phyloP scores from a whole-genome alignment of 208 protist genomes.

The Leishmania aethiopica region DNA sequence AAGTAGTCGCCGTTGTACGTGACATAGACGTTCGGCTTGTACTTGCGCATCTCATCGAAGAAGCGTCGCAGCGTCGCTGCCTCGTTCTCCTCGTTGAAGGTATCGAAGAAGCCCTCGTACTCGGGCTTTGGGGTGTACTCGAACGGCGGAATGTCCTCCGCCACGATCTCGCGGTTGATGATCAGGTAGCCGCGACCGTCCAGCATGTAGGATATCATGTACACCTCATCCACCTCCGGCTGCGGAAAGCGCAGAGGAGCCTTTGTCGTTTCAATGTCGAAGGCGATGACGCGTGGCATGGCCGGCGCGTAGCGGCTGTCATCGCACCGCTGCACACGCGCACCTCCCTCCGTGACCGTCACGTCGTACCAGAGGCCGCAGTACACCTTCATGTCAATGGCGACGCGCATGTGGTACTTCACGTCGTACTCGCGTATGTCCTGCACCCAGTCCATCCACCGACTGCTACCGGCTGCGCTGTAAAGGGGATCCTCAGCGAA shows the following conservation, averaged over 20 bases:
- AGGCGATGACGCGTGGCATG: slow-evolving; percentile 93
- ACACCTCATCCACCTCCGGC: slow-evolving; percentile 97
- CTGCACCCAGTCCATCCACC: slow-evolving; percentile 93
- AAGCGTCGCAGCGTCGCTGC: slow-evolving; percentile 92
- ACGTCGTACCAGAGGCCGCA: slow-evolving; percentile 98
- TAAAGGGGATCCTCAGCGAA: slow-evolving; percentile 63
- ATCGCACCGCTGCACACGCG: slow-evolving; percentile 71
- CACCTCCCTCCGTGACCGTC: slow-evolving; percentile 69
- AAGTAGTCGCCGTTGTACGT: slow-evolving; percentile 99
- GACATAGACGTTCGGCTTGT: slow-evolving; percentile 98
- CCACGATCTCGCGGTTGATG: slow-evolving; percentile 98
- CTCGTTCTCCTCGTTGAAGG: slow-evolving; percentile 98
- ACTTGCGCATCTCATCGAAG: slow-evolving; percentile 96
- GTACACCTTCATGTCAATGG: slow-evolving; percentile 96
- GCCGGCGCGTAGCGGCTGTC: slow-evolving; percentile 91
- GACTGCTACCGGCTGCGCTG: slow-evolving; percentile 26
- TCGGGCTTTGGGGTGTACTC: slow-evolving; percentile 99
- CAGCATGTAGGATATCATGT: slow-evolving; percentile 99
- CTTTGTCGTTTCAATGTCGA: slow-evolving; percentile 99
- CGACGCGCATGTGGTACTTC: slow-evolving; percentile 97
- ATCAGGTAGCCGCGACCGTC: slow-evolving; percentile 99
- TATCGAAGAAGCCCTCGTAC: slow-evolving; percentile 97
- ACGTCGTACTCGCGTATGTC: slow-evolving; percentile 99
- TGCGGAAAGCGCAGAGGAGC: slow-evolving; percentile 99
- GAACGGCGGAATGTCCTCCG: slow-evolving; percentile 98